Evolutionary conservation across 371 early-diverging fungal species (phyloP).

Genomic region (Mucor plumbeus): DNA sequence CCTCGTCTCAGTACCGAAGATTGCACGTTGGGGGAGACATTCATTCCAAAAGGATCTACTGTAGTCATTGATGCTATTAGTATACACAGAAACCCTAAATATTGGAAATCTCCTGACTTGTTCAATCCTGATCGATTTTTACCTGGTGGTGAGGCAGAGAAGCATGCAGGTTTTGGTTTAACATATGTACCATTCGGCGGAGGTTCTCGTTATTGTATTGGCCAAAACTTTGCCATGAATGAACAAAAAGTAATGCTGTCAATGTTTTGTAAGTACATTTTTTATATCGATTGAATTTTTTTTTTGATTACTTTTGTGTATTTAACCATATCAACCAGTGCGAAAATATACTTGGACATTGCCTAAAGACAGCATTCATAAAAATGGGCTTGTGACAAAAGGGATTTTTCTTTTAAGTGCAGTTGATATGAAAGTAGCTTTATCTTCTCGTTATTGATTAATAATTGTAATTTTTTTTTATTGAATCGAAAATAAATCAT

Average conservation of each 20-base stretch:
- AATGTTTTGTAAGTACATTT: conserved; percentile 36
- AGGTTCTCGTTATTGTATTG: conserved; percentile 38
- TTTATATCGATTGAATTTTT: background rate
- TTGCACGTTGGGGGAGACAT: conserved; percentile 40
- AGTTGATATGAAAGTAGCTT: background rate
- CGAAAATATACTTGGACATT: conserved; percentile 29
- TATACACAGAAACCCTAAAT: conserved; percentile 36
- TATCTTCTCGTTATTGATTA: conserved; percentile 16
- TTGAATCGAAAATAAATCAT: no score
- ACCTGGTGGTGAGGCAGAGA: conserved; percentile 17
- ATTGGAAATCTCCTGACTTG: conserved; percentile 23
- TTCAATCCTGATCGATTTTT: conserved; percentile 21
- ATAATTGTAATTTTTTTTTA: background rate
- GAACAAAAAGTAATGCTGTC: conserved; percentile 52
- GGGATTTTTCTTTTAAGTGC: background rate
- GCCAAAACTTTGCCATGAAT: conserved; percentile 48
- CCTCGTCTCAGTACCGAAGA: conserved; percentile 39
- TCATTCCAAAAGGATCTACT: conserved; percentile 51
- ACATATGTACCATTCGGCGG: conserved; percentile 40
- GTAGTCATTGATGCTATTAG: conserved; percentile 46
- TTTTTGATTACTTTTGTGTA: background rate
- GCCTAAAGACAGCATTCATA: conserved; percentile 32
- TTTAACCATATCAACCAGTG: conserved; percentile 12
- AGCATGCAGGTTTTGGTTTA: conserved; percentile 20
- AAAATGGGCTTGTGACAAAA: conserved; percentile 12